Evolutionary conservation across 352 stramenopile species (phyloP), one percentile per base, ranked within the genome.

Genomic region (Pythium volutum): DNA sequence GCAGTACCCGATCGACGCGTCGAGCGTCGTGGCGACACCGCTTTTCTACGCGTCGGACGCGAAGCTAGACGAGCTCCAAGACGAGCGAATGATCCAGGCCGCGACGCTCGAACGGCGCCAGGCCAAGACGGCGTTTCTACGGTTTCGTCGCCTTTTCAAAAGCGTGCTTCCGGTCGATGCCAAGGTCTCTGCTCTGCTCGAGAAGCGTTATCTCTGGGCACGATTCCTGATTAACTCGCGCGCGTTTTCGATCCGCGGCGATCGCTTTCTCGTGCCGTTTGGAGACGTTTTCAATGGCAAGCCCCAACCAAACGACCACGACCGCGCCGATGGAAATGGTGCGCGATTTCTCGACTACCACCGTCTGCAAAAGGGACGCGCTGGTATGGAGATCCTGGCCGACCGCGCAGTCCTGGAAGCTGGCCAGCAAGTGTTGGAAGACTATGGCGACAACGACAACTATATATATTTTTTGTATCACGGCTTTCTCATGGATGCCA

Each of bases 371-470:
- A 50, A 71, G 2, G 36, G 55, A 22, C 29, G 53, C n/a, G n/a
- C n/a, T n/a, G 74, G 69, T 6, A 83, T 93, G 63, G 60, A 64
- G 3, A 76, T 96, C n/a, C 68, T 67, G 22, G 82, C 86, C 7
- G 90, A 97, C 63, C 83, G 89, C 14, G 16, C 53, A 0, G 77
- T 61, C 16, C 2, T 45, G 34, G n/a, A 23, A 34, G n/a, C 14
- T 26, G 52, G 57, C 3, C 11, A 67, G 3, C 91, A 98, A 58
- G 65, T 98, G 7, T 92, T 97, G 55, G 94, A 98, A 75, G 93
- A 98, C 71, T 98, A 98, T 42, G 93, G 93, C n/a, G 90, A 97
- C 77, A 97, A 96, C 62, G 81, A 84, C 73, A 98, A 96, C 60
- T 90, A 89, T 67, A 70, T 88, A 5, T 93, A 89, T 55, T 77